Evolutionary conservation across 306 rosid species (phyloP), one percentile per base, ranked within the genome.

Genomic region (Cucurbita pepo): DNA sequence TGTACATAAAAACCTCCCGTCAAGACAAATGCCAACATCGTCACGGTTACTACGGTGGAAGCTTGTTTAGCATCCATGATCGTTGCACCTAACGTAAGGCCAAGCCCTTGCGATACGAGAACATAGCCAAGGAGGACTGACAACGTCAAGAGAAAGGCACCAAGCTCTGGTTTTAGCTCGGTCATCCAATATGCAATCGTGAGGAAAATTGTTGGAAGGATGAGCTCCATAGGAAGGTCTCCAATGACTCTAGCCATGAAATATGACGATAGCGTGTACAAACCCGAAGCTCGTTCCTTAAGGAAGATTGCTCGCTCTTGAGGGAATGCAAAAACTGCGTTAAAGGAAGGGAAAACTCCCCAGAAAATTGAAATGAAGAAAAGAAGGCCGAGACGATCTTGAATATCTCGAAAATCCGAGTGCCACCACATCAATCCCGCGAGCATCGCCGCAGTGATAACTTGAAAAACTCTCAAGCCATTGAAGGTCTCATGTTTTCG

Each of bases 361-460:
- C 97, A 92, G 13, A 92, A 92, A 61, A 92, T 92, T 70, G 97
- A 80, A 43, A 92, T 84, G 88, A 90, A 92, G 88, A 88, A 92
- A 77, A 92, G 97, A 8, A 92, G 85, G 65, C 97, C 97, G 8
- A 92, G 88, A 25, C 95, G 90, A 47, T 92, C 97, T 72, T 92
- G 97, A 70, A 92, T 53, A 41, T 92, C 85, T 25, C 75, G 72
- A 43, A 74, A 86, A 30, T 86, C 87, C 0, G 96, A 92, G 73
- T 85, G 90, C 97, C 97, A 92, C 97, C 97, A 92, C 96, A 92
- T 90, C 62, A 92, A 16, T 45, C 97, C 97, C 0, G 97, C 85
- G 4, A 92, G 73, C 18, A 88, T 37, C 21, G 97, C 85, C 2
- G 89, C 97, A 1, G 91, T 81, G 15, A 86, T 66, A 4, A 90